These are phyloP conservation scores for Cytidiella melzeri DNA, from an alignment of 768 basidiomycete genomes.

Conservation along the genomic window DNA sequence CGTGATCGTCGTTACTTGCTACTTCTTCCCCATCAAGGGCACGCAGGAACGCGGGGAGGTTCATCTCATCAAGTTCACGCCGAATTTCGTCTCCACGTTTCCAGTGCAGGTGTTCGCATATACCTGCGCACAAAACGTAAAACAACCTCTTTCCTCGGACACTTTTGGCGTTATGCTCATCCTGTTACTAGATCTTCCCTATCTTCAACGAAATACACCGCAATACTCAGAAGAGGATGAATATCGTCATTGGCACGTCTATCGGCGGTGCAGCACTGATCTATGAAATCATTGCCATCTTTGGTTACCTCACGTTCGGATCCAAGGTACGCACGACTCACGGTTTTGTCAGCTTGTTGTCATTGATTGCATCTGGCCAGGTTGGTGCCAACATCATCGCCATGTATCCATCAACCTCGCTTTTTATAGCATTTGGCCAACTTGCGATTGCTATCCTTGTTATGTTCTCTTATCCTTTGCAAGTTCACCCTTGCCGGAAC, in stretches of 20 bases:
- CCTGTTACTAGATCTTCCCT: conserved; percentile 66
- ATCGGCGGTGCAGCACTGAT: conserved; percentile 80
- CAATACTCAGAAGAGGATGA: conserved; percentile 81
- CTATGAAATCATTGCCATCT: conserved; percentile 84
- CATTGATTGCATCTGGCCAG: conserved; percentile 26
- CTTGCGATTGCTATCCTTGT: conserved; percentile 89
- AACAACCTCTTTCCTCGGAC: neutral
- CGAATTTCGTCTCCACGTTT: conserved; percentile 76
- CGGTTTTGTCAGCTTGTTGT: neutral
- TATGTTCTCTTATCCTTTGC: conserved; percentile 89
- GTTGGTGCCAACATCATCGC: conserved; percentile 92
- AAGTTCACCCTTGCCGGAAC: conserved; percentile 89
- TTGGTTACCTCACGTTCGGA: conserved; percentile 93
- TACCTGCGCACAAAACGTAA: conserved; percentile 89
- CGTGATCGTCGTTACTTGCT: conserved; percentile 72
- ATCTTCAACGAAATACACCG: conserved; percentile 85
- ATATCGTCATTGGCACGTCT: conserved; percentile 78
- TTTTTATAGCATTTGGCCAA: conserved; percentile 91
- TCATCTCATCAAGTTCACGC: conserved; percentile 64
- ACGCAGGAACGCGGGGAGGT: conserved; percentile 63
- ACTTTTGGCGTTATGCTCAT: neutral
- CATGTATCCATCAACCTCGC: conserved; percentile 86
- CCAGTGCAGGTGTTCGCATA: conserved; percentile 93
- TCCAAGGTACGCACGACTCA: conserved; percentile 51
- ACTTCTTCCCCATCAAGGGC: conserved; percentile 66